Evolutionary conservation across 768 basidiomycete species (phyloP), one percentile per base, ranked within the genome.

Genomic region (Mycena galopus): DNA sequence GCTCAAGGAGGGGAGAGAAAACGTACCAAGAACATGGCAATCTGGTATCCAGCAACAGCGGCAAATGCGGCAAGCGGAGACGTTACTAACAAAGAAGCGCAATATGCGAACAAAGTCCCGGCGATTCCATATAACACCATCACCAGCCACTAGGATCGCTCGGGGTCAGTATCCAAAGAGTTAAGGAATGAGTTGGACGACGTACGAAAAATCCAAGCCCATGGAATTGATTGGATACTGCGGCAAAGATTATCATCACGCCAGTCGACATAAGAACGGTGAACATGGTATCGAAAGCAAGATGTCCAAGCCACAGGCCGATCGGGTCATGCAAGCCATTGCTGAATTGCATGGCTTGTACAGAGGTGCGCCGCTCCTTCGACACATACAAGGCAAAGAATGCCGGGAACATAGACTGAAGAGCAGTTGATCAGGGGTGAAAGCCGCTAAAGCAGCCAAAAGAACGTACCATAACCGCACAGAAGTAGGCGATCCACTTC

Each of bases 261-360:
- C 93, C 81, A 2, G 92, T 92, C 1, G 93, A 86, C 25, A 89
- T 78, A 21, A 92, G 80, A 19, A 91, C 74, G 4, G 88, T 86
- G 69, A 88, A 86, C 12, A 92, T 85, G 10, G 88, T 85, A 76
- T 95, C 94, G 79, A 93, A 94, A 77, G 92, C 82, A 17, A 94
- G 84, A 80, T 95, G 94, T 3, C 94, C 94, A 4, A 95, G 82
- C 93, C 93, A 94, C 53, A 95, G 82, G 3, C 92, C 93, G 59
- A 90, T 79, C 23, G 92, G 90, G 75, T 94, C 85, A 1, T 90
- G 86, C 32, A 94, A 80, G 1, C 94, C 94, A 78, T 95, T 94
- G 39, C 92, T 93, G 42, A 92, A 83, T 77, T 95, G 94, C 92
- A 95, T 95, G 3, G 93, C 92, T 78, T 94, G 93, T 0, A 95